Base-by-base conservation (phyloP, 805 yeast genomes). In the Clavispora phyllophila region DNA sequence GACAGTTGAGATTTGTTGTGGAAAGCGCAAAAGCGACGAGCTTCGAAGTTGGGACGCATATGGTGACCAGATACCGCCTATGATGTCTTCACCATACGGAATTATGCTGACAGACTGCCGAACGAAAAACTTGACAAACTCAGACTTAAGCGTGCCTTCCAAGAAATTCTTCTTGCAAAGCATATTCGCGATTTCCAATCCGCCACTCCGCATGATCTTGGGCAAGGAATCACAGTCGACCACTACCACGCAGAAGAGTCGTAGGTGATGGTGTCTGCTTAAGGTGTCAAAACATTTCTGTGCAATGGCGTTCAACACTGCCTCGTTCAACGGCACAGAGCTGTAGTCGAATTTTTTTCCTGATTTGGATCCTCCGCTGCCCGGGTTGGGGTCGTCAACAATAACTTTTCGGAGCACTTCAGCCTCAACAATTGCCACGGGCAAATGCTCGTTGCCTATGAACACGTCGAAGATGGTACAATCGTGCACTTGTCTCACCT, bases 141-240 rank as follows among this genome's bases (percentile, higher is more conserved):
- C 82, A 0, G 95, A 82, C n/a, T 78, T 73, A 18, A 93, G 65
- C n/a, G 76, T 70, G 2, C 98, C 98, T 50, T 81, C 84, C 33
- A 81, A 70, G 57, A 89, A 89, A 50, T 79, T 76, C 50, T 82
- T 78, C 55, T 82, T 87, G 63, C 86, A 88, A 55, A 81, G 75
- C 84, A 81, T 87, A 53, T 90, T 93, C 0, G 98, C 98, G 48
- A 93, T 84, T 53, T 93, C 98, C 17, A 87, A 72, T 8, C 96
- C 83, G 18, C 96, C 96, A 61, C 87, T 81, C 51, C 93, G 70
- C 55, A 81, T 70, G 25, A 95, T 83, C 56, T 96, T 78, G 3
- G 99, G 96, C 20, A 93, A 68, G 0, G 89, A 73, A 44, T 87
- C 87, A 19, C 86, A 83, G 20, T 87, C 84, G 1, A 91, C 84